Conservation (phyloP, 225 moss, liverwort and hornwort genomes). For the Asterella californica region DNA sequence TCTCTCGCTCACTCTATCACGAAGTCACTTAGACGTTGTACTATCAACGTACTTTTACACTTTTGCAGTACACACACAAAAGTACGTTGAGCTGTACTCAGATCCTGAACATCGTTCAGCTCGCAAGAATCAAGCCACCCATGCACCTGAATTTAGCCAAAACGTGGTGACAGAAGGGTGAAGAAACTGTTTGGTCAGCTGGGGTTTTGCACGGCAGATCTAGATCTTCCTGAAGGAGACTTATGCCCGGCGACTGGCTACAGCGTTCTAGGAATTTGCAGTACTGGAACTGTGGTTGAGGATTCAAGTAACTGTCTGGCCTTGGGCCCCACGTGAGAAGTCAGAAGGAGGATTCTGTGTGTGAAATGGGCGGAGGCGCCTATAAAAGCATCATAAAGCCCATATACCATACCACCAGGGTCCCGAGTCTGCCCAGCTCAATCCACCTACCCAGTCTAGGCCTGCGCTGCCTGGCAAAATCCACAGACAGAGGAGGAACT, state of each 20-base stretch:
- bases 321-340: slow-evolving; percentile 4
- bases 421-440: neutral
- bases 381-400: slow-evolving; percentile 3
- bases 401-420: neutral
- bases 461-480: neutral
- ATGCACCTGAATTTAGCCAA: neutral
- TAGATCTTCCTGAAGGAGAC: neutral
- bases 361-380: neutral
- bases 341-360: neutral
- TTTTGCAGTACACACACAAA: neutral
- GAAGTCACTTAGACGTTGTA: neutral
- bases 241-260: neutral
- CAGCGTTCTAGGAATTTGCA: no score
- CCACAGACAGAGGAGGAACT: neutral
- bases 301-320: neutral
- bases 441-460: neutral
- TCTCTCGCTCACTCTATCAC: neutral
- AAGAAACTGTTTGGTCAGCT: neutral
- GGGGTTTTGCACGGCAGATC: neutral
- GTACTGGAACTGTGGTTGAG: neutral
- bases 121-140: neutral
- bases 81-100: neutral
- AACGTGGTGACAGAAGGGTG: neutral
- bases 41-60: neutral
- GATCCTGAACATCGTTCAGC: neutral